A percentile compares a stretch with the other conserved stretches of the same genome.
These are phyloP conservation scores for Xylaria sp. DNA, from an alignment of 2,329 filamentous ascomycete genomes.

Conservation along the genomic window DNA sequence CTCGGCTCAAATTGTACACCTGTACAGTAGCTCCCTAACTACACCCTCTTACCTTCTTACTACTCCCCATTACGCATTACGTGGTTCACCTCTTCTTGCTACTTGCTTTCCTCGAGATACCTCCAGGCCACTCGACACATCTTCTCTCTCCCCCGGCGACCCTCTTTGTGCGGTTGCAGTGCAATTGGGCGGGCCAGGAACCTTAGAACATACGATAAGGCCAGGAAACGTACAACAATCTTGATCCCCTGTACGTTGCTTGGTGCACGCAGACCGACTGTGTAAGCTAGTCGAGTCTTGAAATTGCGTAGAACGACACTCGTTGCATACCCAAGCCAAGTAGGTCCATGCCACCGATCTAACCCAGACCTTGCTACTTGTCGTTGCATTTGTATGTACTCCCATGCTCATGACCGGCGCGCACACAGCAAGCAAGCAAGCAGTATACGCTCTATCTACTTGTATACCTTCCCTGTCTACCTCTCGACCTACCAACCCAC, in stretches of 20 bases:
- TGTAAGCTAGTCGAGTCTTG: constrained; percentile 15
- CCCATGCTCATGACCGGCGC: constrained; percentile 13
- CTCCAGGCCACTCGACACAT: not conserved
- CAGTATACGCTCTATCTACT: not conserved
- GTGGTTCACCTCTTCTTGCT: not conserved
- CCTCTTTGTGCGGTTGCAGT: constrained; percentile 12
- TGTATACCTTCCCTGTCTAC: not conserved
- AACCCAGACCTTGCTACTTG: constrained; percentile 1
- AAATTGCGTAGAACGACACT: constrained; percentile 17
- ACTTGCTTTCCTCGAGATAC: not conserved
- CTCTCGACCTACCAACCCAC: constrained; percentile 14
- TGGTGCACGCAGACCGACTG: constrained; percentile 13
- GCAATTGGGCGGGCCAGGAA: constrained; percentile 21
- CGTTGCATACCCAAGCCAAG: not conserved
- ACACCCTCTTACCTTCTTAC: not conserved
- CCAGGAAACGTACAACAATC: constrained; percentile 21
- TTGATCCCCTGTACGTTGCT: constrained; percentile 20
- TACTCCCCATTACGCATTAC: constrained; percentile 2
- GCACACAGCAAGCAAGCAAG: constrained; percentile 3
- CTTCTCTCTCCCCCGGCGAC: not conserved
- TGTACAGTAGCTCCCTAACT: constrained; percentile 14
- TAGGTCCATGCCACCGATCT: constrained; percentile 16
- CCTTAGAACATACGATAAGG: constrained; percentile 23
- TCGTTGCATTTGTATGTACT: constrained; percentile 2
- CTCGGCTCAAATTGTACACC: constrained; percentile 21